Evolutionary conservation across 2,329 filamentous ascomycete genomes (phyloP).

Genomic region (Fonsecaea multimorphosa): DNA sequence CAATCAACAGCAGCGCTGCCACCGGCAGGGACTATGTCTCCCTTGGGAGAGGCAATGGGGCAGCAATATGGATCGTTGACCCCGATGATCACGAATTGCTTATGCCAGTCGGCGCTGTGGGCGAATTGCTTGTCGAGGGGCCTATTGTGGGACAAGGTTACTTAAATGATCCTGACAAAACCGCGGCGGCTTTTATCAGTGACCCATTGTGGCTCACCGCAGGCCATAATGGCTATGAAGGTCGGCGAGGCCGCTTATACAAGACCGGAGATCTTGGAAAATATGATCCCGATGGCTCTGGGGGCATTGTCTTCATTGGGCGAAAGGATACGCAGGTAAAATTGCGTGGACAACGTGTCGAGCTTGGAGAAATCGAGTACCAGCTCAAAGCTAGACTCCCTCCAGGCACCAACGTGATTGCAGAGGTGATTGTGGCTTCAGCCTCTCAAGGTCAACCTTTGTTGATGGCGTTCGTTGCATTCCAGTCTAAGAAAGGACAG

Average conservation of each 20-base stretch:
- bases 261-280: conserved; percentile 52
- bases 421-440: conserved; percentile 57
- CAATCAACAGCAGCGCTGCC: conserved; percentile 47
- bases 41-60: conserved; percentile 49
- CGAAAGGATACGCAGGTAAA: conserved; percentile 52
- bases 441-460: conserved; percentile 50
- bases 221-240: conserved; percentile 39
- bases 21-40: conserved; percentile 47
- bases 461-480: conserved; percentile 54
- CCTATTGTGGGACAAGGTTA: conserved; percentile 57
- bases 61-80: conserved; percentile 50
- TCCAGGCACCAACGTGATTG: conserved; percentile 45
- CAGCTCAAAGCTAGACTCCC: conserved; percentile 47
- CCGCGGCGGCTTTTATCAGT: conserved; percentile 46
- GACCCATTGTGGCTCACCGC: conserved; percentile 47
- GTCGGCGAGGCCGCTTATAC: conserved; percentile 47
- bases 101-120: conserved; percentile 54
- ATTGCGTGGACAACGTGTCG: conserved; percentile 51
- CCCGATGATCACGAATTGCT: conserved; percentile 47
- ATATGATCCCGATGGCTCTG: conserved; percentile 48
- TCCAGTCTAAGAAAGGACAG: conserved; percentile 10
- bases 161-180: conserved; percentile 49
- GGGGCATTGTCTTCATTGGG: conserved; percentile 47
- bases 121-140: conserved; percentile 57
- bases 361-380: conserved; percentile 51